Percentiles rank a stretch among this genome's conserved stretches.
Evolutionary conservation across 371 early-diverging fungal genomes (phyloP).

Genomic region (Umbelopsis sp.): DNA sequence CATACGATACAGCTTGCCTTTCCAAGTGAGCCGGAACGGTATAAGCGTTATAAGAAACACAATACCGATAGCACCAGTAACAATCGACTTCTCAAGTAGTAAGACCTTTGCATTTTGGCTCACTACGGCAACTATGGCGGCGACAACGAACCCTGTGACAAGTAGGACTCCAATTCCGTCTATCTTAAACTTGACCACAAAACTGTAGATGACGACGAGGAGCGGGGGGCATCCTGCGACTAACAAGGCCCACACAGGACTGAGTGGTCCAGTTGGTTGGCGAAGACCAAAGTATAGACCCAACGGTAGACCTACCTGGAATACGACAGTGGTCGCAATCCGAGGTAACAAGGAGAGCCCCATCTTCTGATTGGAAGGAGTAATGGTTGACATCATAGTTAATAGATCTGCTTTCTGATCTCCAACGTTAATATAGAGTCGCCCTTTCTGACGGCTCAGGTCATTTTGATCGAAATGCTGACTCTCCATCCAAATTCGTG

Average conservation of each 20-base stretch:
- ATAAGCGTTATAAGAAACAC: background rate
- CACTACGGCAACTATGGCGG: background rate
- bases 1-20: too few relatives aligned
- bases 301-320: background rate
- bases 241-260: background rate
- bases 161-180: background rate
- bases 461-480: too few relatives aligned
- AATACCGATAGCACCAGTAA: constrained; percentile 6
- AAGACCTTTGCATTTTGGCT: background rate
- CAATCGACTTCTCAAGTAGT: constrained; percentile 3
- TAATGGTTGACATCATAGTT: background rate
- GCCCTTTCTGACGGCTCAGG: background rate
- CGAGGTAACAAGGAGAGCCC: background rate
- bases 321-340: background rate
- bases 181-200: background rate
- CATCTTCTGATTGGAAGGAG: background rate
- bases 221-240: background rate
- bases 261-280: constrained; percentile 3
- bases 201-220: background rate
- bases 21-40: background rate
- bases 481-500: too few relatives aligned
- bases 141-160: background rate
- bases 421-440: background rate
- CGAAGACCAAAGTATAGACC: background rate
- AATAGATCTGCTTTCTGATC: background rate